These are phyloP conservation scores for Cladorrhinum sp. DNA, from an alignment of 2,329 filamentous ascomycete genomes.

Conservation along the genomic window DNA sequence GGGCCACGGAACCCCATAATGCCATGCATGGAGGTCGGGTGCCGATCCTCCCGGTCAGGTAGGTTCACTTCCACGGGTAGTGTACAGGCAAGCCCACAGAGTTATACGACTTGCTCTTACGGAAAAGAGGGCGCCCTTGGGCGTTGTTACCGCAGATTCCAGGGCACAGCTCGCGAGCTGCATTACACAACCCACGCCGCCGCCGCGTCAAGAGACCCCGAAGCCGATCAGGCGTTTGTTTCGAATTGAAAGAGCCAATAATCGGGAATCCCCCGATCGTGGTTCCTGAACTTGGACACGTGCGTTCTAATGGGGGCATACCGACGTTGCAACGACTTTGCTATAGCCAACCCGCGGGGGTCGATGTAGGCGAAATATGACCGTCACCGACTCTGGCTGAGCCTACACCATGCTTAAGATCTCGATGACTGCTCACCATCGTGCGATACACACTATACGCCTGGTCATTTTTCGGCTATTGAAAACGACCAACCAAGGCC, in stretches of 20 bases:
- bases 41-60: not conserved
- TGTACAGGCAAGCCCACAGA: not conserved
- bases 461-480: not conserved
- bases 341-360: not conserved
- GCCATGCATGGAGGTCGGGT: not conserved
- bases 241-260: conserved; percentile 18
- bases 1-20: not conserved
- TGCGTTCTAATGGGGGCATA: not conserved
- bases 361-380: not conserved
- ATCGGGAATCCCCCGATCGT: conserved; percentile 20
- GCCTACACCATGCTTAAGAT: not conserved
- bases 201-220: not conserved
- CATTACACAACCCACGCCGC: not conserved
- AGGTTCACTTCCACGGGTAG: not conserved
- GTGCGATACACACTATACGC: no score
- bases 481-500: not conserved
- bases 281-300: conserved; percentile 16
- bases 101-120: not conserved
- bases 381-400: not conserved
- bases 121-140: not conserved
- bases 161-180: not conserved
- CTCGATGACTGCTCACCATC: not conserved
- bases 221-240: not conserved
- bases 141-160: not conserved
- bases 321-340: conserved; percentile 2